These are phyloP conservation scores for Cochlearia excelsa DNA, from an alignment of 345 rosid species.

Conservation along the genomic window DNA sequence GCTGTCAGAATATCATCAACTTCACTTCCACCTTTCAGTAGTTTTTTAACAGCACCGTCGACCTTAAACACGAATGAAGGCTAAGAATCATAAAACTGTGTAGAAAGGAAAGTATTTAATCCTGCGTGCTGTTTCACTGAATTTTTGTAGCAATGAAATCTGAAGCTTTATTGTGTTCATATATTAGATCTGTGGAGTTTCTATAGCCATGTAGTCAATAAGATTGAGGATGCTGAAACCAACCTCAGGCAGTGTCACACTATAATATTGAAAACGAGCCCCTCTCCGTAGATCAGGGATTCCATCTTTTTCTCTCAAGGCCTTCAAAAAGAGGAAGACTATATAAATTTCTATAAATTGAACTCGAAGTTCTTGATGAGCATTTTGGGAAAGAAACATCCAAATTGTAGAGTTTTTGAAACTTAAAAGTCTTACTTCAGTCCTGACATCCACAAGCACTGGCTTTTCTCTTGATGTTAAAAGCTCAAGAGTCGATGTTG, in stretches of 20 bases:
- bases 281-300: constrained; percentile 86
- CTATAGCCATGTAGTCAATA: constrained; percentile 9
- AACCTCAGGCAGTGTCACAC: constrained; percentile 78
- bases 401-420: constrained; percentile 6
- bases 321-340: constrained; percentile 40
- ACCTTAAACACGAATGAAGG: constrained; percentile 51
- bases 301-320: constrained; percentile 79
- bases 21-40: constrained; percentile 67
- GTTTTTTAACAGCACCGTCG: constrained; percentile 50
- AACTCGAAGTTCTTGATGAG: constrained; percentile 15
- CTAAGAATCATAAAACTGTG: constrained; percentile 25
- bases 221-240: constrained; percentile 32
- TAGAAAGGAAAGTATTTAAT: constrained; percentile 3
- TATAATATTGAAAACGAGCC: constrained; percentile 82
- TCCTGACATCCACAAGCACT: constrained; percentile 82
- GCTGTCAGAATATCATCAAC: constrained; percentile 69
- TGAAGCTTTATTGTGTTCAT: constrained; percentile 5
- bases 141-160: constrained; percentile 6
- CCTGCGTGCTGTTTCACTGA: not conserved
- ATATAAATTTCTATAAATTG: not conserved
- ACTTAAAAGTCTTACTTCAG: constrained; percentile 69
- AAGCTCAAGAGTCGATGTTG: constrained; percentile 64
- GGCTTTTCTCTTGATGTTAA: constrained; percentile 64
- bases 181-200: constrained; percentile 3
- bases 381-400: not conserved